Base-by-base conservation (phyloP, 768 basidiomycete species). In the Pisolithus tinctorius region DNA sequence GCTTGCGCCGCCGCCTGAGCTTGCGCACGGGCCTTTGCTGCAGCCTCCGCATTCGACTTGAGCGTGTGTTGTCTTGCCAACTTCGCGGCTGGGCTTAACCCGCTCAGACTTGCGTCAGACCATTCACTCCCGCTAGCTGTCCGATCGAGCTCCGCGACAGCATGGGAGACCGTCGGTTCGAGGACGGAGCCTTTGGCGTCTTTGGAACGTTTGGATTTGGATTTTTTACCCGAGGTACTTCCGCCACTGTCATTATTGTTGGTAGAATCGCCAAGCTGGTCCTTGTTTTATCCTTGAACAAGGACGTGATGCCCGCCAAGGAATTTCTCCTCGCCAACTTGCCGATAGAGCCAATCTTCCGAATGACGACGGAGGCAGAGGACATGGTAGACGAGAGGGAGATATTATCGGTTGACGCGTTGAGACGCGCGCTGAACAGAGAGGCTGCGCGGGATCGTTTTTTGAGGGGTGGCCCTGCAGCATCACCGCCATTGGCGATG, bases 301-400 rank as follows among this genome's bases (percentile, higher is more conserved):
- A 73, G 45, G 87, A 89, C 17, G 93, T 92, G 65, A 97, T 93
- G 27, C 92, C 88, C 48, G 88, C 86, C 38, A 97, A 71, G 36
- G 89, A 92, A 64, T 94, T 95, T 41, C 93, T 77, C 47, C 93
- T 72, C 8, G 92, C 90, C 14, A 96, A 78, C 68, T 88, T 91
- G 30, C 91, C 90, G 70, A 96, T 84, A 37, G 84, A 83, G 3
- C 94, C 89, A 44, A 98, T 83, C 73, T 96, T 98, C 58, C 94
- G 81, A 60, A 96, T 94, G 81, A 98, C 95, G 66, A 97, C 87
- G 42, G 88, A 92, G 20, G 95, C 95, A 47, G 88, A 91, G 56
- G 87, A 90, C 59, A 96, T 94, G 42, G 95, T 96, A 7, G 90
- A 93, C 17, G 86, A 88, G 37, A 98, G 79, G 26, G 93, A 96